Percentiles rank a stretch among this genome's conserved stretches.
Conservation (phyloP, 176 grass and related monocot species). For the Olyra latifolia region DNA sequence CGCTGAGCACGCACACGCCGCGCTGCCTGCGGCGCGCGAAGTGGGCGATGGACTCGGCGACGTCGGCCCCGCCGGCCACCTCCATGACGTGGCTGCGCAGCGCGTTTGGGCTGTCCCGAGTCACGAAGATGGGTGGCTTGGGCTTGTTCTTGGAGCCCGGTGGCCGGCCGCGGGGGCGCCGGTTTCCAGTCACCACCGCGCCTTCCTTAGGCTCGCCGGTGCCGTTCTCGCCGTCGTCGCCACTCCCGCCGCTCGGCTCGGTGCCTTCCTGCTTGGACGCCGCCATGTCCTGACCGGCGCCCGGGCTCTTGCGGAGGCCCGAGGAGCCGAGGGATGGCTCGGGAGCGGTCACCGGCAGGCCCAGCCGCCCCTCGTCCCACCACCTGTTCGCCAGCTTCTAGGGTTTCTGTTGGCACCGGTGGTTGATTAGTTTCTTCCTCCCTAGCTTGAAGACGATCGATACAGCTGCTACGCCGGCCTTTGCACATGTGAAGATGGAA, state of each 20-base stretch:
- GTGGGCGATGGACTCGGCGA: slow-evolving; percentile 81
- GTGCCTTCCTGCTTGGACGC: slow-evolving; percentile 33
- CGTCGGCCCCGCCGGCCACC: slow-evolving; percentile 67
- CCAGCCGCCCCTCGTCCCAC: slow-evolving; percentile 65
- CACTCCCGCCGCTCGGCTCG: slow-evolving; percentile 38
- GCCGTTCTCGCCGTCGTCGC: slow-evolving; percentile 49
- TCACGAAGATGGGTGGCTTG: slow-evolving; percentile 84
- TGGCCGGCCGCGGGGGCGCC: slow-evolving; percentile 68
- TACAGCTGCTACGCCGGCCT: slow-evolving; percentile 7
- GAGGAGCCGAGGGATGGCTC: slow-evolving; percentile 41
- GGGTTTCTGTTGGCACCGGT: slow-evolving; percentile 1
- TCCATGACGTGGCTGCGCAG: slow-evolving; percentile 87
- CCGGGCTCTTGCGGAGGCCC: slow-evolving; percentile 20
- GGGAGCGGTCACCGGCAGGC: slow-evolving; percentile 21
- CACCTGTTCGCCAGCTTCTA: slow-evolving; percentile 73
- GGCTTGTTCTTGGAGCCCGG: slow-evolving; percentile 88
- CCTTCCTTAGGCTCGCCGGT: slow-evolving; percentile 59
- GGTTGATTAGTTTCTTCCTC: background rate
- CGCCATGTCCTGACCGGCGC: slow-evolving; percentile 28
- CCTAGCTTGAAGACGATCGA: background rate
- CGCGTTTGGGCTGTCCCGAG: slow-evolving; percentile 80
- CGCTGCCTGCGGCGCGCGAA: slow-evolving; percentile 74
- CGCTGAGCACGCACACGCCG: slow-evolving; percentile 81
- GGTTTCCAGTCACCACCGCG: slow-evolving; percentile 58
- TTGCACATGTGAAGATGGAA: slow-evolving; percentile 4